Evolutionary conservation across 805 yeast species (phyloP).

Genomic region (Debaryomyces maramus): DNA sequence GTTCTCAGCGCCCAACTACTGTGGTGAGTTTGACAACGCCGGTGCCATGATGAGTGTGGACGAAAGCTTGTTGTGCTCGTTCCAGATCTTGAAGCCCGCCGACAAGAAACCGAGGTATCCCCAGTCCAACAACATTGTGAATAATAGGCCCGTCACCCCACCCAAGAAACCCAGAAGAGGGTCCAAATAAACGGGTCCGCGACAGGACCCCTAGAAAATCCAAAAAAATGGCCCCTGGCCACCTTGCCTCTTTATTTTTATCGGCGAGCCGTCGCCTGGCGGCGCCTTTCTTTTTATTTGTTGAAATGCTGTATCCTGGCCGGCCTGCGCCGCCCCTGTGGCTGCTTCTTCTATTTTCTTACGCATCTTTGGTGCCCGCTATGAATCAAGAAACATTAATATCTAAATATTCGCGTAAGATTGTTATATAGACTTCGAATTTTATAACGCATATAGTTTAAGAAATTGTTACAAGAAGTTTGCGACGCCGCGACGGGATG

Average conservation of each 20-base stretch:
- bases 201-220: constrained; percentile 8
- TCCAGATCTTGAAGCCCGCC: constrained; percentile 96
- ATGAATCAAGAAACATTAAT: not conserved
- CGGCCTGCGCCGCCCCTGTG: no score
- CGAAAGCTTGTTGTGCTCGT: constrained; percentile 92
- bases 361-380: not conserved
- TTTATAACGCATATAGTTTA: constrained; percentile 6
- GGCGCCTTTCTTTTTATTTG: not conserved
- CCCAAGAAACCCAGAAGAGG: constrained; percentile 59
- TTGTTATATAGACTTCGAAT: constrained; percentile 5
- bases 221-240: not conserved
- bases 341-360: not conserved
- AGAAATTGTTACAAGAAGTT: constrained; percentile 4
- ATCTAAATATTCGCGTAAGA: not conserved
- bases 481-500: no score
- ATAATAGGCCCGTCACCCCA: constrained; percentile 54
- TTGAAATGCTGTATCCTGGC: constrained; percentile 1
- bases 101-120: constrained; percentile 82
- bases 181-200: constrained; percentile 33
- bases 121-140: constrained; percentile 40
- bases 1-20: constrained; percentile 95
- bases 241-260: not conserved
- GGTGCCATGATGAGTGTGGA: constrained; percentile 99
- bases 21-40: constrained; percentile 98
- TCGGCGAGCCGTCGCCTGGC: not conserved